Conservation (phyloP, 805 yeast genomes). For the Tetrapisispora phaffii region DNA sequence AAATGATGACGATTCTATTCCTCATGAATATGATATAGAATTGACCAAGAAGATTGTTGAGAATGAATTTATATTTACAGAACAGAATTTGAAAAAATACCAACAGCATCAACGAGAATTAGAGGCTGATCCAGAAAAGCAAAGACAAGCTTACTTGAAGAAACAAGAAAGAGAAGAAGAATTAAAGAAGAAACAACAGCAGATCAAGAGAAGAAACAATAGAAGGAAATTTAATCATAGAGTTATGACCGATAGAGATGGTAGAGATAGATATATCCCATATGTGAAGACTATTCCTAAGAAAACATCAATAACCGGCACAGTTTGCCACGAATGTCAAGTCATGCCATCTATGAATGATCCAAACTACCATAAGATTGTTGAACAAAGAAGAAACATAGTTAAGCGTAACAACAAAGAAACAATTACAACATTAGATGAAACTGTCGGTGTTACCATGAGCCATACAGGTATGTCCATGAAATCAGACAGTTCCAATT, state of each 20-base stretch:
- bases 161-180: conserved; percentile 30
- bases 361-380: conserved; percentile 55
- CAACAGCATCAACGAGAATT: conserved; percentile 29
- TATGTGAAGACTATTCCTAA: conserved; percentile 82
- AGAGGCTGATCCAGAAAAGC: conserved; percentile 31
- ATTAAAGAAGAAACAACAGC: conserved; percentile 31
- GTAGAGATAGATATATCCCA: conserved; percentile 50
- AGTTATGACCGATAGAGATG: conserved; percentile 32
- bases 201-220: conserved; percentile 31
- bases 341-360: conserved; percentile 71
- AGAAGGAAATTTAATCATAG: conserved; percentile 27
- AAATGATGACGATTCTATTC: conserved; percentile 43
- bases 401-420: conserved; percentile 43
- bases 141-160: conserved; percentile 27
- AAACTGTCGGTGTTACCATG: conserved; percentile 79
- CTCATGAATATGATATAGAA: conserved; percentile 74
- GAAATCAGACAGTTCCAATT: conserved; percentile 59
- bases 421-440: conserved; percentile 60
- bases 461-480: conserved; percentile 81
- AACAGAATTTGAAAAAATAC: conserved; percentile 62
- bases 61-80: conserved; percentile 82
- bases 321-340: conserved; percentile 86
- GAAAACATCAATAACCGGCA: conserved; percentile 77
- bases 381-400: conserved; percentile 44
- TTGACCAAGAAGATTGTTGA: conserved; percentile 70